These are phyloP conservation scores for Candida coleopterorum DNA, from an alignment of 805 yeast genomes.

Conservation along the genomic window DNA sequence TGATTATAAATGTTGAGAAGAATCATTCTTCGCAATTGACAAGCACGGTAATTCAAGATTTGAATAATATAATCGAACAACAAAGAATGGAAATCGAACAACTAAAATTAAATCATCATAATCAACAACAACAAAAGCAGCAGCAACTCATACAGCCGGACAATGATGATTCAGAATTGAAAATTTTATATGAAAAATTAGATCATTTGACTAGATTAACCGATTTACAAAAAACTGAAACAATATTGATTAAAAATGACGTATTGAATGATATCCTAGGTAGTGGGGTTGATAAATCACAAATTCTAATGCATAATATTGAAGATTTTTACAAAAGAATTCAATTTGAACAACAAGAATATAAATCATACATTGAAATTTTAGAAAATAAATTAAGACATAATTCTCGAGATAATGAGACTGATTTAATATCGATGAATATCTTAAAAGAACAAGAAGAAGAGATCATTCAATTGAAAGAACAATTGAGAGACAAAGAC, in stretches of 20 bases:
- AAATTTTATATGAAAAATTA: conserved; percentile 57
- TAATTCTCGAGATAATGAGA: conserved; percentile 16
- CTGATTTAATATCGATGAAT: conserved; percentile 15
- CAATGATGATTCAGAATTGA: conserved; percentile 46
- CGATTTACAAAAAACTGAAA: conserved; percentile 55
- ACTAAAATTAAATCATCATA: conserved; percentile 18
- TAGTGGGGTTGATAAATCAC: conserved; percentile 34
- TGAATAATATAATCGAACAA: conserved; percentile 55
- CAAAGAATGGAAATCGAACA: conserved; percentile 51
- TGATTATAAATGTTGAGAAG: conserved; percentile 61
- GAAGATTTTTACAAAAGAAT: conserved; percentile 47
- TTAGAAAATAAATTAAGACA: conserved; percentile 51
- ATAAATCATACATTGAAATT: conserved; percentile 54
- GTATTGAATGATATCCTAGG: conserved; percentile 56
- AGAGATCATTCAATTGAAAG: conserved; percentile 62
- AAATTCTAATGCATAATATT: conserved; percentile 40
- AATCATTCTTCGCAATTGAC: conserved; percentile 31
- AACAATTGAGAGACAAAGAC: conserved; percentile 65
- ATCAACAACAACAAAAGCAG: neutral
- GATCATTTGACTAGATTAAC: conserved; percentile 65
- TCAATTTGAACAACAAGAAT: conserved; percentile 51
- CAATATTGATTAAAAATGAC: conserved; percentile 54
- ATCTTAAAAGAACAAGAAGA: conserved; percentile 58
- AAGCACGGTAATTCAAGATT: conserved; percentile 48
- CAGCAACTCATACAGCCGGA: neutral